Evolutionary conservation across 78 protist genomes (phyloP).

Genomic region (slime mould (Dictyostelium discoideum)): dicty_2.7 NC_007088.5:7810501-7811000

Average conservation of each 20-base stretch:
- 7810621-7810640: not conserved
- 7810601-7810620: not conserved
- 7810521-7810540: not conserved
- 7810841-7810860: not conserved
- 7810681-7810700: not conserved
- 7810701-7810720: slow-evolving; percentile 8
- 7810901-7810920: not conserved
- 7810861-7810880: not conserved
- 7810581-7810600: not conserved
- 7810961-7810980: too few relatives aligned
- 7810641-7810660: slow-evolving; percentile 4
- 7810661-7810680: not conserved
- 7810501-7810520: not conserved
- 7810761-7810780: not conserved
- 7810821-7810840: not conserved
- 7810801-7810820: not conserved
- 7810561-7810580: slow-evolving; percentile 10
- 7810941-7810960: not conserved
- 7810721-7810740: not conserved
- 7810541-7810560: not conserved
- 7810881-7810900: not conserved
- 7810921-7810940: not conserved
- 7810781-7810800: not conserved
- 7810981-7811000: not conserved
- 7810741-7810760: slow-evolving; percentile 8